phyloP scores from a whole-genome alignment of 2,329 filamentous ascomycete species.

The Diplodia intermedia region DNA sequence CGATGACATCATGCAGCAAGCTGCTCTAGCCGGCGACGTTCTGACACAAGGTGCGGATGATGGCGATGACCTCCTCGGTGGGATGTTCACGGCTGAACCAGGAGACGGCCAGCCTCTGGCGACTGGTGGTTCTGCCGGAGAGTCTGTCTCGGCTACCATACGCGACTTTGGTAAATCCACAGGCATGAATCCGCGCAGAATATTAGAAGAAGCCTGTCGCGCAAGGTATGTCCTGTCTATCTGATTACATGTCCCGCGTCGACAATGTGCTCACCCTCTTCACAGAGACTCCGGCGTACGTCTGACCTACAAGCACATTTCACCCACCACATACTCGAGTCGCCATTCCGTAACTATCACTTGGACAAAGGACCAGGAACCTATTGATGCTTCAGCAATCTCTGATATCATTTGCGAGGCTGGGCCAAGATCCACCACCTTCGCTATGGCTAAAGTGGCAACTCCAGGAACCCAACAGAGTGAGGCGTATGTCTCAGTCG shows the following conservation, averaged over 20 bases:
- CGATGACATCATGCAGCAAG: constrained; percentile 61
- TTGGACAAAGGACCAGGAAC: constrained; percentile 78
- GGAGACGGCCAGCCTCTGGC: constrained; percentile 51
- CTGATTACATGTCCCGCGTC: neutral
- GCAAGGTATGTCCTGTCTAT: constrained; percentile 62
- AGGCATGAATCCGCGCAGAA: constrained; percentile 75
- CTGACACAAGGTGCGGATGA: constrained; percentile 55
- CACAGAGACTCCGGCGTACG: constrained; percentile 72
- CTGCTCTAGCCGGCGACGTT: constrained; percentile 49
- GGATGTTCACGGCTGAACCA: constrained; percentile 61
- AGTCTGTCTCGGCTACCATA: constrained; percentile 65
- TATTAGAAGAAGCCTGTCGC: constrained; percentile 87
- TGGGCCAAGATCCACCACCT: constrained; percentile 58
- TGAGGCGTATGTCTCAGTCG: constrained; percentile 83
- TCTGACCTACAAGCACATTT: constrained; percentile 72
- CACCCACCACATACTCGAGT: constrained; percentile 75
- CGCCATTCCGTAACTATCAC: constrained; percentile 75
- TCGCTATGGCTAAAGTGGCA: constrained; percentile 77
- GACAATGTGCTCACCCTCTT: constrained; percentile 30
- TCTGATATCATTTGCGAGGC: constrained; percentile 53
- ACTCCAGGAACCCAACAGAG: constrained; percentile 81
- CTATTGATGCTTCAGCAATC: constrained; percentile 53
- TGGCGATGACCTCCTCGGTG: constrained; percentile 63
- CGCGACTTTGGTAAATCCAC: constrained; percentile 85
- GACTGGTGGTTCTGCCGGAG: constrained; percentile 33